phyloP scores from a whole-genome alignment of 2,329 filamentous ascomycete genomes.

The Penicillium vulpinum region DNA sequence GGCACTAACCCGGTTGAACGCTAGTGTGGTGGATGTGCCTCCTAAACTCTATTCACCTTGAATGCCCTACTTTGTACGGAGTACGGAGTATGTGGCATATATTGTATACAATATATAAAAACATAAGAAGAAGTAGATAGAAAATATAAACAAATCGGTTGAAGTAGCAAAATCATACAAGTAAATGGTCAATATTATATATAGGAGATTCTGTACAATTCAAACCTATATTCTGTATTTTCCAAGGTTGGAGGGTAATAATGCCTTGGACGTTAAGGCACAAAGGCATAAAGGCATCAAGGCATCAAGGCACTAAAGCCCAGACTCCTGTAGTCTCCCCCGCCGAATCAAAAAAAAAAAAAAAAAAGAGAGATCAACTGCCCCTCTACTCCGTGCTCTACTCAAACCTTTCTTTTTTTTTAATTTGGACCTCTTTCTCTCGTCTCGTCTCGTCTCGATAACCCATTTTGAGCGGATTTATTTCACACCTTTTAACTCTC shows the following conservation, averaged over 20 bases:
- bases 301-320: neutral
- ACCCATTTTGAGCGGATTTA: neutral
- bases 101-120: neutral
- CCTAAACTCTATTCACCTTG: neutral
- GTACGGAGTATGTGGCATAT: too few relatives aligned
- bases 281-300: neutral
- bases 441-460: neutral
- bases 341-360: conserved; percentile 16
- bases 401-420: neutral
- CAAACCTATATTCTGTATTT: neutral
- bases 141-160: neutral
- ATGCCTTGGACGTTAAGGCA: neutral
- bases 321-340: conserved; percentile 11
- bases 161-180: neutral
- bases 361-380: conserved; percentile 14
- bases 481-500: neutral
- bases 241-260: too few relatives aligned
- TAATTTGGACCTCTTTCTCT: neutral
- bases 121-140: too few relatives aligned
- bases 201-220: neutral
- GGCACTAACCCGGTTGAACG: conserved; percentile 1
- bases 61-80: too few relatives aligned
- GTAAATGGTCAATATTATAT: neutral
- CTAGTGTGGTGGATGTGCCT: conserved; percentile 1
- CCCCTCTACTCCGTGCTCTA: conserved; percentile 9